Evolutionary conservation across 495 filamentous ascomycete species (phyloP).

Genomic region (Penicillium maclennaniae): DNA sequence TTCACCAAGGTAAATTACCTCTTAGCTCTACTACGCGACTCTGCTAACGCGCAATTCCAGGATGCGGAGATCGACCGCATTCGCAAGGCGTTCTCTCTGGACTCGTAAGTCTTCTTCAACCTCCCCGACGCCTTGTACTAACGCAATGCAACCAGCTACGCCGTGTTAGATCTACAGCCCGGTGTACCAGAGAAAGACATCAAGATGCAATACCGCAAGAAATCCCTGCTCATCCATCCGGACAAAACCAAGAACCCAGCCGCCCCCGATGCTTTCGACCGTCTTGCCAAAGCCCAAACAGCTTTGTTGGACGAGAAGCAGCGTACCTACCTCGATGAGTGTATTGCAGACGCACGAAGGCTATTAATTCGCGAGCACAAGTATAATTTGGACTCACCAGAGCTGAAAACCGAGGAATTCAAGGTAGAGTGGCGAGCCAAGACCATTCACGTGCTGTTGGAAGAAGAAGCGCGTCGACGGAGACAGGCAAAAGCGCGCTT

Average conservation of each 20-base stretch:
- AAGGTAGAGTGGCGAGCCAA: constrained; percentile 83
- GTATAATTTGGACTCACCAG: constrained; percentile 81
- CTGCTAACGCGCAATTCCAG: constrained; percentile 40
- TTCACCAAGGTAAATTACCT: constrained; percentile 67
- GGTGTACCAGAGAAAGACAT: constrained; percentile 96
- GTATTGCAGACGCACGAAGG: constrained; percentile 92
- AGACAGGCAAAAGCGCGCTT: constrained; percentile 89
- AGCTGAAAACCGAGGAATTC: constrained; percentile 75
- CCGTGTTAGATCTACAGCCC: constrained; percentile 92
- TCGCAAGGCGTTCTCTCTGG: constrained; percentile 79
- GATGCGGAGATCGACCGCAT: constrained; percentile 97
- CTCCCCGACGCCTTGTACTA: background rate
- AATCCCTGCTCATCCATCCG: constrained; percentile 96
- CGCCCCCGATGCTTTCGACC: constrained; percentile 94
- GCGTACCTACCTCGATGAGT: constrained; percentile 82
- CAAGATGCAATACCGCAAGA: constrained; percentile 87
- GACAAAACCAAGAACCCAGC: constrained; percentile 92
- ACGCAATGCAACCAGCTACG: constrained; percentile 57
- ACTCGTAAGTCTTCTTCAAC: constrained; percentile 60
- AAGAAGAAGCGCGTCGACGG: constrained; percentile 80
- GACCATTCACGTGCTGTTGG: constrained; percentile 86
- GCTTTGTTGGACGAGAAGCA: constrained; percentile 91
- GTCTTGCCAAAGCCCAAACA: constrained; percentile 89
- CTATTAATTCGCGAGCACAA: constrained; percentile 91
- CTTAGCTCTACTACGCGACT: background rate